Base-by-base conservation (phyloP, 2,329 filamentous ascomycete species). In the Neobulgaria alba region DNA sequence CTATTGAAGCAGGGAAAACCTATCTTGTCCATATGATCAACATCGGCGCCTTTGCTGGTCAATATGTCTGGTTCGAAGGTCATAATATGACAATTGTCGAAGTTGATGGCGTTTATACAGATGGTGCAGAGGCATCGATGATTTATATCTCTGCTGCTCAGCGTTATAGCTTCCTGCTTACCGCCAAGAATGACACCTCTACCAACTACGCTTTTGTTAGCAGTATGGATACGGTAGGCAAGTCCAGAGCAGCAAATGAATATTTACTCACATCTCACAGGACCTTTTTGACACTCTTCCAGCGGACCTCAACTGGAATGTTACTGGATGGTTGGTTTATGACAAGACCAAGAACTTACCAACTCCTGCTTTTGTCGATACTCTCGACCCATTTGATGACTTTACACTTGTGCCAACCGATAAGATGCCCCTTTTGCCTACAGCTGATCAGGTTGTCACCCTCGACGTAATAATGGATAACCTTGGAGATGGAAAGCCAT, bases 11-110 rank as follows among this genome's bases (percentile, higher is more conserved):
- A 0, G 73, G 74, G 2, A 85, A 76, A 53, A 89, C 79, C 0
- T 89, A 89, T 43, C 64, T 86, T 7, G 71, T 90, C 52, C 79
- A 79, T 32, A 67, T 88, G 43, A 67, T 86, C 51, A 87, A 86
- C 52, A 74, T 86, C 15, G 82, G 78, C 10, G 83, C 82, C 12
- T 88, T 86, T 62, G 74, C 76, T 1, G 72, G 69, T 3, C 75
- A 81, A 52, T 79, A 80, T 48, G 56, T 82, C 34, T 82, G 77
- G 76, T 74, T 82, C 39, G 77, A 82, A 56, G 75, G 70, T 14
- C 77, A 80, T 51, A 79, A 73, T 21, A 76, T 87, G 63, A 72
- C 67, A 19, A 77, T 87, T 40, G 71, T 87, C 23, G 82, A 86
- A 58, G 75, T 86, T 1, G 83, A 87, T 55, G 83, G 82, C 5